Evolutionary conservation across 2,329 filamentous ascomycete species (phyloP), one percentile per base, ranked within the genome.

Genomic region (Fusarium staphyleae): DNA sequence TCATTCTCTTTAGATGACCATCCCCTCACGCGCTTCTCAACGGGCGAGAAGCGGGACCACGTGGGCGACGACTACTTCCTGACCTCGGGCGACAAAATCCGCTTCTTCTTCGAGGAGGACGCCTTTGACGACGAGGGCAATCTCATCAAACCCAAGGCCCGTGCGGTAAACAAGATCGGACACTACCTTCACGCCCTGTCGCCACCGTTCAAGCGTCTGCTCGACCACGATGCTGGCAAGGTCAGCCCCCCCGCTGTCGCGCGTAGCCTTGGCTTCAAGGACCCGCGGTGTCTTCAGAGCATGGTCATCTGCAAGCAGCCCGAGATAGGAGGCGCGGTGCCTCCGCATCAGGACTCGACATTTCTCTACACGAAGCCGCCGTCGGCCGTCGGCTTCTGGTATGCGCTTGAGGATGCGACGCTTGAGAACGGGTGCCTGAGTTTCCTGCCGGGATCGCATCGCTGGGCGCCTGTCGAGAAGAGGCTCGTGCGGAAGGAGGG

Each of bases 241-340:
- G 70, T 73, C 30, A 74, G 72, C n/a, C 82, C 82, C 1, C 79
- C 78, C 0, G 84, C 80, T 5, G 86, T 96, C 12, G 91, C 92
- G 1, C 77, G 78, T 36, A 81, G 82, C 8, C 79, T 96, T 10
- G 88, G 88, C 3, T 96, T 92, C 77, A 67, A 63, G 4, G 90
- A 96, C 72, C 90, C 93, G 2, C 80, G 88, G 15, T 84, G 82
- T 54, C 79, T 99, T 45, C 95, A 99, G 79, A 95, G 89, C 72
- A 99, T 99, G 95, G 82, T 98, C 22, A 98, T 99, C 66, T 97
- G 92, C 84, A 99, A 99, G 75, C 93, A 97, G 76, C 93, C 95
- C 16, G 91, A 96, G 75, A 97, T 98, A 46, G 95, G 95, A 22
- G 93, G 90, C 16, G 89, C 90, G 2, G 95, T 98, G 35, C 91